Evolutionary conservation across 1,284 basidiomycete species (phyloP), one percentile per base, ranked within the genome.

Genomic region (Ceratorhiza oryzae-sativae): DNA sequence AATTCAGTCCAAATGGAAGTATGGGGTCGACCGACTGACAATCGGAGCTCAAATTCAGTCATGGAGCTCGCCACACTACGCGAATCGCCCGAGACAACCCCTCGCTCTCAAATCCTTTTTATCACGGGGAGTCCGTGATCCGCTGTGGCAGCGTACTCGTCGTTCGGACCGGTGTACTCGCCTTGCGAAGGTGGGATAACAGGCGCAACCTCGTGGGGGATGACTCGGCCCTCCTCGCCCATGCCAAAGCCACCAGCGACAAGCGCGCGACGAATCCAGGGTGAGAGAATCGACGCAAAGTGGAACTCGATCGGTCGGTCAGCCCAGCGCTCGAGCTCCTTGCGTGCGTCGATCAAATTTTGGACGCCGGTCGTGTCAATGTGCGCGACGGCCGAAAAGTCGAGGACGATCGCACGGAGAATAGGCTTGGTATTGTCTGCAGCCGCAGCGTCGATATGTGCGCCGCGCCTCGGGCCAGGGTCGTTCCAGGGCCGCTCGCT

Each of bases 401-500:
- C 97, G 23, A 98, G 84, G 42, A 99, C 91, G 76, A 99, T 86
- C 9, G 96, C 95, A 63, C 88, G 89, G 41, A 98, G 83, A 6
- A 84, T 78, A 0, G 95, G 93, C 76, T 87, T 87, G 77, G 84
- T 83, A 25, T 81, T 75, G 74, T 93, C 91, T 25, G 80, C 82
- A 39, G 78, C 81, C 71, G 88, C 85, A 48, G 81, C 82, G 1
- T 81, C 81, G 45, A 76, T 75, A 34, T 42, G 36, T 8, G 82
- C 82, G 25, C 83, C 84, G 62, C 84, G 82, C 63, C 81, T 80
- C 45, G 91, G 92, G 55, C 93, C 46, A 71, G 67, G 72, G 27
- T 71, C 95, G 79, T 99, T 99, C 97, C 97, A 99, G 2, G 94
- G 88, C 56, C 97, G 87, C 79, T 98, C 95, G 75, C 86, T 84